A percentile compares a stretch with the other conserved stretches of the same genome.
These are phyloP conservation scores for Cutaneotrichosporon daszewskae DNA, from an alignment of 1,284 basidiomycete species.

Conservation along the genomic window DNA sequence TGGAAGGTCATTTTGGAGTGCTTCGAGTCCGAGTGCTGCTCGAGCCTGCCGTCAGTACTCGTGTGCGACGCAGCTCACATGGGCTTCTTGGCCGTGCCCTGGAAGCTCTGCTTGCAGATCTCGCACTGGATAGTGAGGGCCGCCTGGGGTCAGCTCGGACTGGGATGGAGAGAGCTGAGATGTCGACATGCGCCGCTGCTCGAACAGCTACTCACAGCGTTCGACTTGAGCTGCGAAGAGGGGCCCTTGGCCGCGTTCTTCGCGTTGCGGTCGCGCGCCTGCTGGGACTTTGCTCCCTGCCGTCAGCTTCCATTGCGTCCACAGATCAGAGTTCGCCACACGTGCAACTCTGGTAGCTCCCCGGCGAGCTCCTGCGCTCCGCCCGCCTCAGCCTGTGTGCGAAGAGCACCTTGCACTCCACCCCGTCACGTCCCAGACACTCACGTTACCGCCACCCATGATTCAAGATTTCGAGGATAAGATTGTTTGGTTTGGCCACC, in stretches of 20 bases:
- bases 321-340: too few relatives aligned
- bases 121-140: slow-evolving; percentile 50
- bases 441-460: slow-evolving; percentile 43
- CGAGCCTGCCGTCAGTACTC: slow-evolving; percentile 23
- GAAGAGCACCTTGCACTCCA: too few relatives aligned
- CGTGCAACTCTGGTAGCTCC: too few relatives aligned
- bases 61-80: slow-evolving; percentile 28
- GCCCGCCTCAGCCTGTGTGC: too few relatives aligned
- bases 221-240: slow-evolving; percentile 42
- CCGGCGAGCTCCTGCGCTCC: too few relatives aligned
- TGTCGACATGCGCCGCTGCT: background rate
- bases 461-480: slow-evolving; percentile 5
- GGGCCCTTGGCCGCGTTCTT: slow-evolving; percentile 29
- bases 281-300: slow-evolving; percentile 46
- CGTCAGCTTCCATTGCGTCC: too few relatives aligned
- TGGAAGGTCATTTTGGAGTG: slow-evolving; percentile 31
- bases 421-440: too few relatives aligned
- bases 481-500: background rate
- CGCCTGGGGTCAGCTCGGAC: slow-evolving; percentile 31
- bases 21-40: slow-evolving; percentile 35
- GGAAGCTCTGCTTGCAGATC: slow-evolving; percentile 51
- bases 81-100: slow-evolving; percentile 49
- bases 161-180: too few relatives aligned
- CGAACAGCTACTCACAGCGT: slow-evolving; percentile 34
- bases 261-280: slow-evolving; percentile 35